phyloP scores from a whole-genome alignment of 331 rosid species.

The Saraca asoca region DNA sequence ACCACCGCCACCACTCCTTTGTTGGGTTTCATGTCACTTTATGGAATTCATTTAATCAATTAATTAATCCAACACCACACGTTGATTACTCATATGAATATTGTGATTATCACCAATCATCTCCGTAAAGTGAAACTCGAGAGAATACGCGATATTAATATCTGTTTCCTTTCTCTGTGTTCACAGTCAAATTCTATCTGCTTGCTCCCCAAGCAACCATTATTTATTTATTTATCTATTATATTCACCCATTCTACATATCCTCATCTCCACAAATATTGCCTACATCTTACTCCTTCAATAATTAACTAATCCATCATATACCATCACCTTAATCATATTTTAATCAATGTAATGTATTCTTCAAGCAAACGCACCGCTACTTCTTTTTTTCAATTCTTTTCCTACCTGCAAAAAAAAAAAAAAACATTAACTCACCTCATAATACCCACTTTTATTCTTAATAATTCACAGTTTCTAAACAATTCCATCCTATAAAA shows the following conservation, averaged over 20 bases:
- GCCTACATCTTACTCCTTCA: slow-evolving; percentile 30
- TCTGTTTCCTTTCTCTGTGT: slow-evolving; percentile 36
- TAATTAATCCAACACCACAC: slow-evolving; percentile 26
- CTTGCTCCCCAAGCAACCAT: slow-evolving; percentile 42
- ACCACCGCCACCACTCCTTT: slow-evolving; percentile 49
- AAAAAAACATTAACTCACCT: neutral
- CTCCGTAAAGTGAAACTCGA: slow-evolving; percentile 31
- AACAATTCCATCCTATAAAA: neutral
- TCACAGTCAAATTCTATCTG: slow-evolving; percentile 60
- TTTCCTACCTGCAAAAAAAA: neutral
- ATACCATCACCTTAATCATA: slow-evolving; percentile 3
- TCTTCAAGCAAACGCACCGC: slow-evolving; percentile 19
- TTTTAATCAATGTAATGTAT: slow-evolving; percentile 14
- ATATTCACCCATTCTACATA: slow-evolving; percentile 41
- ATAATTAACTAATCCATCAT: neutral
- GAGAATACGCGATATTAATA: slow-evolving; percentile 27
- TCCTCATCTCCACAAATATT: slow-evolving; percentile 26
- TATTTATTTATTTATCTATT: slow-evolving; percentile 32
- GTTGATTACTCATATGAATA: slow-evolving; percentile 32
- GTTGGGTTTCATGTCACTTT: slow-evolving; percentile 44
- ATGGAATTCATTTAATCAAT: slow-evolving; percentile 32
- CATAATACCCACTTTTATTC: slow-evolving; percentile 29
- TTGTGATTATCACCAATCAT: slow-evolving; percentile 45
- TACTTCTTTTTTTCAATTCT: neutral
- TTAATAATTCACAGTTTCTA: slow-evolving; percentile 11